Evolutionary conservation across 2,329 filamentous ascomycete genomes (phyloP), one percentile per base, ranked within the genome.

Genomic region (Apiospora kogelbergensis): DNA sequence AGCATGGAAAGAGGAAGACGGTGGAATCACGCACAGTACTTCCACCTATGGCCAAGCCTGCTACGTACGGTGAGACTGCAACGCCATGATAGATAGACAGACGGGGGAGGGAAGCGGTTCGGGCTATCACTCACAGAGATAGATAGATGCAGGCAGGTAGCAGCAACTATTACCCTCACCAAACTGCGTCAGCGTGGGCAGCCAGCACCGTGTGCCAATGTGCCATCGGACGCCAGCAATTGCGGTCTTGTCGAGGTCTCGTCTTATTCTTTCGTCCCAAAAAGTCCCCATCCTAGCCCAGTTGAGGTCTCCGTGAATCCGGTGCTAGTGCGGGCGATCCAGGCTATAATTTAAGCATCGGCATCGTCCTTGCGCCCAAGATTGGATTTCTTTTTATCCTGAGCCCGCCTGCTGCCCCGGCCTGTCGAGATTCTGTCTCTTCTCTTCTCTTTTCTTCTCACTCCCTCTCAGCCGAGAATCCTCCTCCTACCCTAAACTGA

Each of bases 371-470:
- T 60, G 53, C 17, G 53, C 17, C 53, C 53, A 60, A 37, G 53
- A 60, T 60, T 60, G n/a, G n/a, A n/a, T n/a, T 60, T 17, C 30
- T 60, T 60, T 60, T 60, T 60, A 60, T 60, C 53, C 53, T 60
- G 53, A 60, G 30, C 53, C 53, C 30, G 53, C 20, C 53, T 60
- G 17, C 53, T 60, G 30, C 33, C 30, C 53, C 53, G 30, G 53
- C 20, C 30, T 37, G 30, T 37, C 30, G 26, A 60, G 30, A 60
- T 60, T 60, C 10, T 30, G 20, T 37, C 26, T 30, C 48, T 26
- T 37, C 53, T 37, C 53, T 26, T 20, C 20, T 37, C 37, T 37
- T 37, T 20, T 60, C 22, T 9, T 53, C 30, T 20, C 53, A 37
- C 53, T 37, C 30, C 30, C 30, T 37, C 53, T 37, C 30, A 60